Evolutionary conservation across 2,329 filamentous ascomycete genomes (phyloP).

Genomic region (Pezicula rhizophila): DNA sequence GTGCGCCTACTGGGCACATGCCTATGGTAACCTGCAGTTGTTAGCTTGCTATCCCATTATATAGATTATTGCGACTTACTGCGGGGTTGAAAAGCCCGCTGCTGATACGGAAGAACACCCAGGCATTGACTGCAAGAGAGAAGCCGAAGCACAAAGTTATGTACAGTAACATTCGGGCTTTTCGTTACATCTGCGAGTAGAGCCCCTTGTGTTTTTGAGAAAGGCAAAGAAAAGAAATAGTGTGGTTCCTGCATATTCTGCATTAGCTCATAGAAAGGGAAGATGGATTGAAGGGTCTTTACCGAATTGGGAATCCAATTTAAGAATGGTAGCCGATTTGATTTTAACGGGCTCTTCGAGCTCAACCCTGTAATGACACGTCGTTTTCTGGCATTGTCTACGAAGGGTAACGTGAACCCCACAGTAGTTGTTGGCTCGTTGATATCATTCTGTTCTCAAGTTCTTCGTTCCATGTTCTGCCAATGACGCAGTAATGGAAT

Average conservation of each 20-base stretch:
- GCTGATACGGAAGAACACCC: conserved; percentile 47
- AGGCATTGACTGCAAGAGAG: conserved; percentile 43
- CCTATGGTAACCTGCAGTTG: conserved; percentile 28
- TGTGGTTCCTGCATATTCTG: conserved; percentile 18
- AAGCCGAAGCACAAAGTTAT: conserved; percentile 20
- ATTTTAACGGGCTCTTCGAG: conserved; percentile 12
- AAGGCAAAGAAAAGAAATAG: conserved; percentile 25
- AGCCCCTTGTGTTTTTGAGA: conserved; percentile 20
- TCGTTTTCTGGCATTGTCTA: conserved; percentile 10
- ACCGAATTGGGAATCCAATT: conserved; percentile 14
- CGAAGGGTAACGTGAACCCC: conserved; percentile 16
- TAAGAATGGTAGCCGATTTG: conserved; percentile 13
- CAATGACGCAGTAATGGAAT: too few species aligned
- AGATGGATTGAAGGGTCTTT: not conserved
- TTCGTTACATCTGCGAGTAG: conserved; percentile 20
- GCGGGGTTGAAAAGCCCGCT: conserved; percentile 46
- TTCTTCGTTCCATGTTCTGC: too few species aligned
- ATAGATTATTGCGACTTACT: conserved; percentile 21
- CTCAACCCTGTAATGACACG: not conserved
- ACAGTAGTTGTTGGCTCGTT: conserved; percentile 14
- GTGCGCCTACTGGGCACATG: conserved; percentile 30
- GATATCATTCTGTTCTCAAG: conserved; percentile 14
- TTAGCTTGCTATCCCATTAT: not conserved
- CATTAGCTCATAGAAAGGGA: conserved; percentile 1
- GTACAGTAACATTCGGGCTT: conserved; percentile 28